A percentile compares a stretch with the other conserved stretches of the same genome.
Evolutionary conservation across 768 basidiomycete genomes (phyloP).

Genomic region (Podaxis pistillaris): DNA sequence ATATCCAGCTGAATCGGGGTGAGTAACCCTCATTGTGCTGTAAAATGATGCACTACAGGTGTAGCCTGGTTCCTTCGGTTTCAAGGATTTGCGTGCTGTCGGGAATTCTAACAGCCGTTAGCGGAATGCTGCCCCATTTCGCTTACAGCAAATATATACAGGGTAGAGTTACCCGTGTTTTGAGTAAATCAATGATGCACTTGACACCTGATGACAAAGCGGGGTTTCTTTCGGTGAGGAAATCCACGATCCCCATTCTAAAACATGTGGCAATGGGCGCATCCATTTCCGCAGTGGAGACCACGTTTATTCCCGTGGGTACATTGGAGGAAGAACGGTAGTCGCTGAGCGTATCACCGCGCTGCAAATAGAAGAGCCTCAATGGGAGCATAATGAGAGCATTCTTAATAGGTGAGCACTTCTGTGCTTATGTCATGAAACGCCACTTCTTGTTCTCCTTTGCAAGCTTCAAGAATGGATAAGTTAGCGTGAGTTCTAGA

Average conservation of each 20-base stretch:
- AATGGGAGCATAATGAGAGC: background rate
- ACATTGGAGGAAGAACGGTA: slow-evolving; percentile 15
- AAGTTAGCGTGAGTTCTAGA: slow-evolving; percentile 3
- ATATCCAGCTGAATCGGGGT: background rate
- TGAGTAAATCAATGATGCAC: background rate
- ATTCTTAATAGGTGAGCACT: background rate
- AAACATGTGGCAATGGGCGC: slow-evolving; percentile 34
- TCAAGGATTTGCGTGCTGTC: background rate
- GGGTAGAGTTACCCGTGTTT: background rate
- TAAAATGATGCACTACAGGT: background rate
- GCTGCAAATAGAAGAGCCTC: slow-evolving; percentile 10
- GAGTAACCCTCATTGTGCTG: background rate
- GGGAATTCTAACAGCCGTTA: background rate
- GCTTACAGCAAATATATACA: background rate
- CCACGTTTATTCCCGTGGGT: slow-evolving; percentile 2
- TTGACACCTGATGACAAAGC: background rate
- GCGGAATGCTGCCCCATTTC: background rate
- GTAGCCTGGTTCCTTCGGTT: background rate
- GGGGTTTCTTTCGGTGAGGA: slow-evolving; percentile 11
- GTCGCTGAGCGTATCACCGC: slow-evolving; percentile 20
- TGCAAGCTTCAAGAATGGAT: background rate
- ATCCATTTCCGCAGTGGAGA: slow-evolving; percentile 33
- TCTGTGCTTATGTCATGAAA: slow-evolving; percentile 6
- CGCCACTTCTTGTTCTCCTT: background rate
- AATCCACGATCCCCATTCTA: slow-evolving; percentile 18